A percentile compares a stretch with the other conserved stretches of the same genome.
phyloP scores from a whole-genome alignment of 2,329 filamentous ascomycete species.

The Scytalidium lignicola region DNA sequence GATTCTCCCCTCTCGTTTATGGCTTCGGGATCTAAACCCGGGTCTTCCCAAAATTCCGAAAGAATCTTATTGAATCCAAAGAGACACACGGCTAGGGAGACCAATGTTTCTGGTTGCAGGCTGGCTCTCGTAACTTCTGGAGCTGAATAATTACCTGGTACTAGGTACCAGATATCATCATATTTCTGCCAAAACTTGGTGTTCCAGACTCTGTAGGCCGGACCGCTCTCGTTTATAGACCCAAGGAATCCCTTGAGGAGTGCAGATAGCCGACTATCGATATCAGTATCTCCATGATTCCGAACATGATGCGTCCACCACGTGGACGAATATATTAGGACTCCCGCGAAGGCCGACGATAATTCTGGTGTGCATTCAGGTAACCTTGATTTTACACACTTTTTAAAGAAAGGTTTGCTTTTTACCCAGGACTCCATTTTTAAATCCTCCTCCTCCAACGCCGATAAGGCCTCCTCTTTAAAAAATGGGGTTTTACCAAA shows the following conservation, averaged over 20 bases:
- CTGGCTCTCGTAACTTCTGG: neutral
- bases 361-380: too few species aligned
- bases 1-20: neutral
- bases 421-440: too few species aligned
- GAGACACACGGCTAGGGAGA: constrained; percentile 4
- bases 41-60: neutral
- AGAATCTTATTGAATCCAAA: neutral
- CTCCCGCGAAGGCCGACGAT: too few species aligned
- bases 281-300: neutral
- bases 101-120: neutral
- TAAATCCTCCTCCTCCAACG: neutral
- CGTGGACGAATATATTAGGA: neutral
- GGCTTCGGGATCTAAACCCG: neutral
- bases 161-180: neutral
- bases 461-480: neutral
- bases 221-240: constrained; percentile 3
- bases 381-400: too few species aligned
- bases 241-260: constrained; percentile 7
- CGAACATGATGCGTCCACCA: neutral
- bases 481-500: neutral
- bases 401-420: too few species aligned
- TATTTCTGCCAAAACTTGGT: neutral
- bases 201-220: constrained; percentile 6
- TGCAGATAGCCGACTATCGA: neutral
- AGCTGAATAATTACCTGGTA: neutral